A percentile compares a stretch with the other conserved stretches of the same genome.
These are phyloP conservation scores for Bruguiera gymnorhiza DNA, from an alignment of 345 rosid species.

Conservation along the genomic window DNA sequence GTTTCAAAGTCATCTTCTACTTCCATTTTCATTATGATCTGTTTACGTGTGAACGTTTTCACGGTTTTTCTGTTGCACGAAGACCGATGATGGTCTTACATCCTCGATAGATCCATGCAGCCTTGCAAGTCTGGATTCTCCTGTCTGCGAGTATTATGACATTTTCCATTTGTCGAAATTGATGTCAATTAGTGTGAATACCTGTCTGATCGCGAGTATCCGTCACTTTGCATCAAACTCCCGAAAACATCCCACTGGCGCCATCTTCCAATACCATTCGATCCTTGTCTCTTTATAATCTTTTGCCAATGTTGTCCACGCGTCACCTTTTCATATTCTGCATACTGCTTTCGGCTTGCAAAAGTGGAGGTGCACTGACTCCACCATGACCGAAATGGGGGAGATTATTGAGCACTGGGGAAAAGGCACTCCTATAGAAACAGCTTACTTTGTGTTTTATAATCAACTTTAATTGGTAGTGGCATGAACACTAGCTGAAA, in stretches of 20 bases:
- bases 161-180: too few relatives aligned
- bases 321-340: conserved; percentile 10
- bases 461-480: conserved; percentile 17
- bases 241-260: background rate
- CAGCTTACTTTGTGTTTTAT: conserved; percentile 5
- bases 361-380: conserved; percentile 20
- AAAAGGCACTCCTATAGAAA: conserved; percentile 4
- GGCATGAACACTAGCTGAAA: conserved; percentile 22
- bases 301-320: background rate
- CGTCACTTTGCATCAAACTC: too few relatives aligned
- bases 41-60: too few relatives aligned
- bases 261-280: background rate
- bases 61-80: too few relatives aligned
- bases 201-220: background rate
- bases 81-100: too few relatives aligned
- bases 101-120: too few relatives aligned
- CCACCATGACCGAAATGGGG: conserved; percentile 8
- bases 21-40: background rate
- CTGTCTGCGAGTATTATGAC: too few relatives aligned
- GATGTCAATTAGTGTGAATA: background rate
- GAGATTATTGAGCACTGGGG: conserved; percentile 29
- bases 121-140: too few relatives aligned
- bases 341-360: conserved; percentile 21
- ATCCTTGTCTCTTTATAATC: background rate
- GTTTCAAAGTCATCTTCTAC: background rate